Percentiles rank a stretch among this genome's conserved stretches.
Conservation (phyloP, 495 filamentous ascomycete genomes). For the Entonaema liquescens region DNA sequence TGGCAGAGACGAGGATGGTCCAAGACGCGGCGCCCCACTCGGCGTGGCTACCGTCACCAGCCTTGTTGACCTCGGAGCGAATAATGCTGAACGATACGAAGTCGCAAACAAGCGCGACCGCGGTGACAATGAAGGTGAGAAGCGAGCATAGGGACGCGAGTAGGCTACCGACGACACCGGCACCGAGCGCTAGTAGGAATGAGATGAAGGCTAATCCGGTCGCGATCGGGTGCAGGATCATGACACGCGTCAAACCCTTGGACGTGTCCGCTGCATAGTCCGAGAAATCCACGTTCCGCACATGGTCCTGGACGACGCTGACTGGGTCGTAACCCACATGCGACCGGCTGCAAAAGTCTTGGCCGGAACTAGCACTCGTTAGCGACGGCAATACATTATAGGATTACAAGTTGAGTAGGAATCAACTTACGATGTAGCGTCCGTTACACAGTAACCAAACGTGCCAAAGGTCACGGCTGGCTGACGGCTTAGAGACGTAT, state of each 20-base stretch:
- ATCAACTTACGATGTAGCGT: slow-evolving; percentile 44
- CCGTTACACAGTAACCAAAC: slow-evolving; percentile 63
- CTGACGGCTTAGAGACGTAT: slow-evolving; percentile 7
- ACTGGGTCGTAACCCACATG: slow-evolving; percentile 64
- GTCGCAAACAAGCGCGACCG: slow-evolving; percentile 64
- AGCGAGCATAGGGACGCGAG: slow-evolving; percentile 58
- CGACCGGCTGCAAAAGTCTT: slow-evolving; percentile 55
- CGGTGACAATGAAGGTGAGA: slow-evolving; percentile 62
- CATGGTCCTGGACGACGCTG: slow-evolving; percentile 47
- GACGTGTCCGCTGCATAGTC: slow-evolving; percentile 53
- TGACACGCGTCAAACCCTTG: slow-evolving; percentile 61
- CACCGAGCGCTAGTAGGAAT: slow-evolving; percentile 62
- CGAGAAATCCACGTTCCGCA: slow-evolving; percentile 54
- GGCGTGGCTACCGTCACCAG: slow-evolving; percentile 49
- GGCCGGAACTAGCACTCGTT: slow-evolving; percentile 41
- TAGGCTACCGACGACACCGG: slow-evolving; percentile 62
- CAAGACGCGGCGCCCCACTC: slow-evolving; percentile 59
- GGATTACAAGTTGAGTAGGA: background rate
- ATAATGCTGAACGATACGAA: slow-evolving; percentile 65
- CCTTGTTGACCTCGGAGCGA: slow-evolving; percentile 57
- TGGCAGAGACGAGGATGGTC: slow-evolving; percentile 59
- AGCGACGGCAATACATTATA: slow-evolving; percentile 6
- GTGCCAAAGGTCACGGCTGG: slow-evolving; percentile 63
- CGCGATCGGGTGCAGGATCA: slow-evolving; percentile 69
- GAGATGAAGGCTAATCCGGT: slow-evolving; percentile 66